These are phyloP conservation scores for Coccinonectria pachysandricola DNA, from an alignment of 2,329 filamentous ascomycete species.

Conservation along the genomic window DNA sequence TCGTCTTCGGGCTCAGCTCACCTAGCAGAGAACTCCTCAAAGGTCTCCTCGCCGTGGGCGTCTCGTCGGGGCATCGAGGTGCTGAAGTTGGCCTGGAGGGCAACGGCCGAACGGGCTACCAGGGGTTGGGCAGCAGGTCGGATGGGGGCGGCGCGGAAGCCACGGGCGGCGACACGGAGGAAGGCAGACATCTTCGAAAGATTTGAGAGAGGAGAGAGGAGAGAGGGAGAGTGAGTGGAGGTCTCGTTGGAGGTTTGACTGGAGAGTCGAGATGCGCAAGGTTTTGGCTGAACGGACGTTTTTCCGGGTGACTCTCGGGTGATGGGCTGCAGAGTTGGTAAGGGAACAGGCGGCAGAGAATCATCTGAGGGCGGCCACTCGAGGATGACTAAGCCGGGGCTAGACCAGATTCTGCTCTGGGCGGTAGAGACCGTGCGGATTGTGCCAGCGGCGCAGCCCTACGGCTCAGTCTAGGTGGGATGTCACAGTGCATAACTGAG, in stretches of 20 bases:
- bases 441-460: too few species aligned
- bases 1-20: slow-evolving; percentile 53
- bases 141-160: slow-evolving; percentile 54
- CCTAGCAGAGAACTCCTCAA: slow-evolving; percentile 97
- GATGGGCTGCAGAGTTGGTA: slow-evolving; percentile 22
- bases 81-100: slow-evolving; percentile 48
- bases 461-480: too few species aligned
- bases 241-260: slow-evolving; percentile 5
- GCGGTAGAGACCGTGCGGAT: slow-evolving; percentile 21
- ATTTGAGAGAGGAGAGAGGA: too few species aligned
- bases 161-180: slow-evolving; percentile 62
- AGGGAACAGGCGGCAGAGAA: slow-evolving; percentile 14
- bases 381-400: slow-evolving; percentile 23
- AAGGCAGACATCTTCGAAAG: slow-evolving; percentile 57
- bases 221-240: slow-evolving; percentile 18
- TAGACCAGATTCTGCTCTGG: slow-evolving; percentile 15
- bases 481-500: slow-evolving; percentile 10
- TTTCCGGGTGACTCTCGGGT: slow-evolving; percentile 17
- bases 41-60: slow-evolving; percentile 86
- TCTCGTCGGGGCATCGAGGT: slow-evolving; percentile 45
- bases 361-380: slow-evolving; percentile 18
- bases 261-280: slow-evolving; percentile 13
- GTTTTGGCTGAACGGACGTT: slow-evolving; percentile 14
- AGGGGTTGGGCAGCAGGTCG: slow-evolving; percentile 46
- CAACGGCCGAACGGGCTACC: slow-evolving; percentile 44